These are phyloP conservation scores for Wickerhamomyces pijperi DNA, from an alignment of 805 yeast species.

Conservation along the genomic window DNA sequence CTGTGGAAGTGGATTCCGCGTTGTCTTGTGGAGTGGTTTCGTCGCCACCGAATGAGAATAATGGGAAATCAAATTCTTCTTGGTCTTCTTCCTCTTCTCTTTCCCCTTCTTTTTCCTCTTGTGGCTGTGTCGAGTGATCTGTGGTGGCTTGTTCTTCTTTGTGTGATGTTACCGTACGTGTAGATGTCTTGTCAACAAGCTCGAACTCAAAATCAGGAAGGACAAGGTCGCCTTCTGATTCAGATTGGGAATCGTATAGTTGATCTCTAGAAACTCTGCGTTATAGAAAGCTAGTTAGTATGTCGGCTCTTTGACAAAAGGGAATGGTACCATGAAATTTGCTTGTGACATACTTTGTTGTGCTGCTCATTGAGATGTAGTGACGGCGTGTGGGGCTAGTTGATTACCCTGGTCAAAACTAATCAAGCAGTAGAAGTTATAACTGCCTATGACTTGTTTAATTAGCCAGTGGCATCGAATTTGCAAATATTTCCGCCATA, in stretches of 20 bases:
- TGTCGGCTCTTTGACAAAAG: too few species aligned
- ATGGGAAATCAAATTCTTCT: slow-evolving; percentile 19
- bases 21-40: background rate
- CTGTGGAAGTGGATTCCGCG: slow-evolving; percentile 7
- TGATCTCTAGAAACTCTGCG: slow-evolving; percentile 16
- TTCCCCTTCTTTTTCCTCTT: background rate
- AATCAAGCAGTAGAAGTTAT: too few species aligned
- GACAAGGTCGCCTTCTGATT: slow-evolving; percentile 6
- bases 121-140: too few species aligned
- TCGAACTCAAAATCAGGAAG: slow-evolving; percentile 19
- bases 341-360: slow-evolving; percentile 1
- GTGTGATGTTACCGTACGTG: background rate
- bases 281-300: background rate
- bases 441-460: too few species aligned
- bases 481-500: too few species aligned
- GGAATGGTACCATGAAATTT: too few species aligned
- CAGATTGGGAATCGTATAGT: slow-evolving; percentile 10
- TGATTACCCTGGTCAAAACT: too few species aligned
- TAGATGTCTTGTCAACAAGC: slow-evolving; percentile 9
- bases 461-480: too few species aligned
- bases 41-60: slow-evolving; percentile 16
- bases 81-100: slow-evolving; percentile 3
- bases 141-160: too few species aligned
- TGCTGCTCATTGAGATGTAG: too few species aligned
- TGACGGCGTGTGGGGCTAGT: too few species aligned